Base-by-base conservation (phyloP, 1,139 yeast genomes). In the Starmera stellimalicola region DNA sequence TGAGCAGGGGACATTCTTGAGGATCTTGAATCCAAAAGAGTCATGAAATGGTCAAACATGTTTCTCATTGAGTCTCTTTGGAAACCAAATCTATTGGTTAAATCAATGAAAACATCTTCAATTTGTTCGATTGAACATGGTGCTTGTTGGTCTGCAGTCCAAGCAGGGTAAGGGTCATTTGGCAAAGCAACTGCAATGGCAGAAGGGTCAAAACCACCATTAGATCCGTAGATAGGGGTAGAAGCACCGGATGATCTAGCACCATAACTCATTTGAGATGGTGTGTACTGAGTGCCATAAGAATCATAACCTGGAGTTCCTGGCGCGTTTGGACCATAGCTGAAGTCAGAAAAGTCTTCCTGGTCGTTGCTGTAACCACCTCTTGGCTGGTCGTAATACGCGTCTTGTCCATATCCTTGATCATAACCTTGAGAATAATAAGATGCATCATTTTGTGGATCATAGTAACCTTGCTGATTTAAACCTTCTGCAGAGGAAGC, bases 11-110 rank as follows among this genome's bases (percentile, higher is more conserved):
- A 77, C 95, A 88, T 85, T 62, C 98, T 80, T 34, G 96, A 85
- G 9, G 97, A 74, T 57, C 97, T 77, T 8, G 98, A 91, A 56
- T 93, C 98, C 54, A 93, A 70, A 50, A 88, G 68, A 19, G 84
- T 75, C 96, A 93, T 82, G 58, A 91, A 79, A 60, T 85, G 93
- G 57, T 93, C 98, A 62, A 78, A 91, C 84, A 88, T 83, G 63
- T 93, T 93, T 64, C 94, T 77, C 91, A 85, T 85, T 18, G 95
- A 84, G 56, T 88, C 97, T 61, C 94, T 75, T 68, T 93, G 98
- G 73, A 93, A 93, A 43, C 98, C 98, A 61, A 93, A 87, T 60
- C 82, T 81, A 62, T 81, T 79, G 39, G 95, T 69, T 56, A 93
- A 68, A 55, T 88, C 95, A 52, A 83, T 79, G 59, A 91, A 91